These are phyloP conservation scores for Phlyctochytrium planicorne DNA, from an alignment of 192 early-diverging fungal species.

Conservation along the genomic window DNA sequence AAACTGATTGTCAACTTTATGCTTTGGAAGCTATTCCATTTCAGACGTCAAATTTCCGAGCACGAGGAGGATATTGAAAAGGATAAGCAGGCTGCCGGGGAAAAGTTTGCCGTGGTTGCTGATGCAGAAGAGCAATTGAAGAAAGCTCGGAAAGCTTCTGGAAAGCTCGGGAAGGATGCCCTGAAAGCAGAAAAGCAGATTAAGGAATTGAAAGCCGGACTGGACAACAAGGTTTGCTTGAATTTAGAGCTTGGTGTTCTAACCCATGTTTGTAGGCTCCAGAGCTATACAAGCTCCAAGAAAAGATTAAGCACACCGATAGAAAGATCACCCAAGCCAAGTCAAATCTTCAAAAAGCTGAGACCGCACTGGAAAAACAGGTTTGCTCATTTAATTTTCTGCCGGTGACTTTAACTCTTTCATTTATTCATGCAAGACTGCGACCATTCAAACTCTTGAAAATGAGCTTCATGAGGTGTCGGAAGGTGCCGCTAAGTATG, in stretches of 20 bases:
- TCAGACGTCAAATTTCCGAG: slow-evolving; percentile 65
- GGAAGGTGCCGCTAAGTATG: too few species aligned
- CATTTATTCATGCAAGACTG: too few species aligned
- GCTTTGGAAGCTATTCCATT: slow-evolving; percentile 90
- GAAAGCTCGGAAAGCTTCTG: slow-evolving; percentile 70
- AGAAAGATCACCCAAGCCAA: slow-evolving; percentile 65
- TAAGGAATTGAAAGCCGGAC: slow-evolving; percentile 67
- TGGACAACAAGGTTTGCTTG: slow-evolving; percentile 56
- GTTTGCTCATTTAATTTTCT: too few species aligned
- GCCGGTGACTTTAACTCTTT: too few species aligned
- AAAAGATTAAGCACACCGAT: slow-evolving; percentile 69
- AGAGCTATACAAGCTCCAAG: slow-evolving; percentile 61
- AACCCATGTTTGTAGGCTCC: slow-evolving; percentile 61
- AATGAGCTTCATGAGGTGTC: too few species aligned
- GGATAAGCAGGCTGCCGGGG: slow-evolving; percentile 36
- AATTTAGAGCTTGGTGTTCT: background rate
- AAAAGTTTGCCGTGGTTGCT: slow-evolving; percentile 42
- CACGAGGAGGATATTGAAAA: slow-evolving; percentile 60
- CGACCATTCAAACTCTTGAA: too few species aligned
- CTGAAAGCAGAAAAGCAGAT: slow-evolving; percentile 73
- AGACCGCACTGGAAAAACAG: background rate
- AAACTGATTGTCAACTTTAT: slow-evolving; percentile 68
- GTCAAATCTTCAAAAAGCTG: slow-evolving; percentile 43
- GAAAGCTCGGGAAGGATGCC: slow-evolving; percentile 68
- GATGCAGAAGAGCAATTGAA: slow-evolving; percentile 43